phyloP scores from a whole-genome alignment of 306 rosid genomes.

The Castanea sativa region DNA sequence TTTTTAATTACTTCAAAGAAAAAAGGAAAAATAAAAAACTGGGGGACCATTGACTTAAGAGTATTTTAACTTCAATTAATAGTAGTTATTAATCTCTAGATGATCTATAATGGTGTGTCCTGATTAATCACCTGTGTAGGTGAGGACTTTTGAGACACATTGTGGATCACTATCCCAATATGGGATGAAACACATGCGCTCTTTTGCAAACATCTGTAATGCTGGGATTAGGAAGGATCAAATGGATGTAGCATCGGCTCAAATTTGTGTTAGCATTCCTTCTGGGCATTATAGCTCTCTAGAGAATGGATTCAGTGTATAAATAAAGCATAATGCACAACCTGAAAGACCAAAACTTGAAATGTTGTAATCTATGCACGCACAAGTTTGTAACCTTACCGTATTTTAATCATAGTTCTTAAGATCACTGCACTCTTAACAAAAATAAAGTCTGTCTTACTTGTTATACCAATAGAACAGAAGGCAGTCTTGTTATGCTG shows the following conservation, averaged over 20 bases:
- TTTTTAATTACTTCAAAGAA: too few relatives aligned
- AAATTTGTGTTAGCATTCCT: conserved; percentile 71
- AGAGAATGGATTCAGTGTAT: conserved; percentile 71
- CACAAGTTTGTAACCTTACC: conserved; percentile 1
- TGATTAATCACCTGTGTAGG: conserved; percentile 34
- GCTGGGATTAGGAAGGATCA: conserved; percentile 58
- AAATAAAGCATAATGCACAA: conserved; percentile 4
- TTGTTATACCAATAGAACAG: too few relatives aligned
- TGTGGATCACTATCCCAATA: conserved; percentile 94
- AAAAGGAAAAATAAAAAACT: too few relatives aligned
- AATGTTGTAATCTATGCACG: not conserved
- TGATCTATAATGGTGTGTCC: not conserved
- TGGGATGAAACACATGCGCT: conserved; percentile 96
- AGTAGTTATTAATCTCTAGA: not conserved
- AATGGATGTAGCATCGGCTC: conserved; percentile 77
- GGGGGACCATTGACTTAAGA: too few relatives aligned
- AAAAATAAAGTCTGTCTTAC: not conserved
- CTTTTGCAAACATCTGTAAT: conserved; percentile 90
- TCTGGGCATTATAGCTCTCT: conserved; percentile 74
- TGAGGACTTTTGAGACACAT: conserved; percentile 78
- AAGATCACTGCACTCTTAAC: conserved; percentile 30
- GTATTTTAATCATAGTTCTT: conserved; percentile 3
- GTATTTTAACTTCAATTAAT: too few relatives aligned
- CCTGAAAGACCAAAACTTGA: conserved; percentile 1
- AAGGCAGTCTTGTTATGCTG: not conserved